A percentile compares a stretch with the other conserved stretches of the same genome.
Conservation (phyloP, 306 rosid species). For the Malus domestica region ASM211411v1 NC_041805.1:12391501-12392000, state of each 20-base stretch:
- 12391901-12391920: background rate
- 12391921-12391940: background rate
- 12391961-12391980: conserved; percentile 50
- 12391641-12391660: background rate
- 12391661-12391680: background rate
- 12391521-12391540: background rate
- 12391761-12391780: background rate
- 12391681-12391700: background rate
- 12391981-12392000: conserved; percentile 71
- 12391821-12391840: conserved; percentile 18
- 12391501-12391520: background rate
- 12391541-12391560: background rate
- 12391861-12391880: conserved; percentile 8
- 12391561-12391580: background rate
- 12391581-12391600: background rate
- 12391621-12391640: background rate
- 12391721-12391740: conserved; percentile 25
- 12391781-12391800: conserved; percentile 32
- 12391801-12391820: conserved; percentile 54
- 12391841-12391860: conserved; percentile 67
- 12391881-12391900: background rate
- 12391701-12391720: conserved; percentile 7
- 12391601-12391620: background rate
- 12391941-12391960: background rate
- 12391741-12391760: conserved; percentile 6